These are phyloP conservation scores for Clonostachys rosea DNA, from an alignment of 2,329 filamentous ascomycete genomes.

Conservation along the genomic window DNA sequence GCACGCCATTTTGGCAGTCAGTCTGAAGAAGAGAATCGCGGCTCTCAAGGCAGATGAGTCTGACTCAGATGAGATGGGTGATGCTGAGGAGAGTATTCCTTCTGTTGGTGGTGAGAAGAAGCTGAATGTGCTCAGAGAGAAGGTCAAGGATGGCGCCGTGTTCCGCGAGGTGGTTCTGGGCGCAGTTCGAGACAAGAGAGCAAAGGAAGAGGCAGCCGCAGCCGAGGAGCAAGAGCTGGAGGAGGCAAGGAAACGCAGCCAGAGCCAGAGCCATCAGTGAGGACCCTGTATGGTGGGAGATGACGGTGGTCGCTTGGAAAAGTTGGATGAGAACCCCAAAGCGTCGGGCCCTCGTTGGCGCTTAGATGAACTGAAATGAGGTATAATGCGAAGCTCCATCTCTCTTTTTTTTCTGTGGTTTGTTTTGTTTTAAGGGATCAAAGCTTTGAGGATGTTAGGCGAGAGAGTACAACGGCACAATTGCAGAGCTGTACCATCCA, in stretches of 20 bases:
- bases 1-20: slow-evolving; percentile 93
- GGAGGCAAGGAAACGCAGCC: slow-evolving; percentile 2
- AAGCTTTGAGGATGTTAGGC: too few species aligned
- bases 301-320: too few species aligned
- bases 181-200: slow-evolving; percentile 4
- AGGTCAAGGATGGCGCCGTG: slow-evolving; percentile 5
- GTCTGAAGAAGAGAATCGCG: slow-evolving; percentile 92
- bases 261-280: neutral
- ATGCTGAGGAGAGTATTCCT: slow-evolving; percentile 50
- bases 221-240: slow-evolving; percentile 3
- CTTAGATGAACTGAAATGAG: too few species aligned
- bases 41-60: slow-evolving; percentile 91
- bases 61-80: slow-evolving; percentile 67
- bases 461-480: too few species aligned
- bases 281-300: too few species aligned
- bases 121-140: slow-evolving; percentile 1
- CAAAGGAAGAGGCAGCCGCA: slow-evolving; percentile 5
- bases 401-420: too few species aligned
- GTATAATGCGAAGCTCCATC: too few species aligned
- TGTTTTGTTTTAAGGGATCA: too few species aligned
- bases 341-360: too few species aligned
- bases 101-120: slow-evolving; percentile 6
- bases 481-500: too few species aligned
- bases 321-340: too few species aligned
- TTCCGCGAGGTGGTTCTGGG: slow-evolving; percentile 7